Evolutionary conservation across 202 grass and related monocot genomes (phyloP), one percentile per base, ranked within the genome.

Genomic region (Zoysia matrella): DNA sequence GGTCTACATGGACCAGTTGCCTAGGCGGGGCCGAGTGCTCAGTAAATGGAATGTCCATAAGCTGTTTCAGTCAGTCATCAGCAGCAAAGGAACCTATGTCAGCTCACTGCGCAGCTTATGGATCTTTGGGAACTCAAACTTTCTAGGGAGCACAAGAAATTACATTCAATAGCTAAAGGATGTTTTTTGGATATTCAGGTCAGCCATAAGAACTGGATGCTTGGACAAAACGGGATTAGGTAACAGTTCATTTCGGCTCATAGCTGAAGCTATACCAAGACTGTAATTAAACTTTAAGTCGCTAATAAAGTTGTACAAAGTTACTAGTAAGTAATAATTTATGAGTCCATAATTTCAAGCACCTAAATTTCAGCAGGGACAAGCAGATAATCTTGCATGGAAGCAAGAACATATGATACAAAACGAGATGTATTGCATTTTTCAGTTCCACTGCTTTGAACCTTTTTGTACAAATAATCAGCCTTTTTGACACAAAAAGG

Each of bases 391-490:
- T 51, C 22, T 62, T 62, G 41, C 47, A 78, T 41, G 47, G n/a
- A 71, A 78, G 54, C 16, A 69, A 10, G 1, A 56, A 47, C 36
- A 30, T n/a, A 49, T 65, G 22, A 12, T 65, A 55, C 11, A 65
- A 52, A 53, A 36, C n/a, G 44, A 64, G 1, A 22, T 53, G 41
- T 39, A 52, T 65, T 72, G 16, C 68, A 42, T 6, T 65, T 79
- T 73, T 73, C 13, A 42, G 41, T 60, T 18, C 60, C 47, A 6
- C 39, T 45, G 52, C 44, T 30, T 68, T 11, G 3, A 67, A 1
- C 12, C 30, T 36, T 36, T 15, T 78, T 78, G 12, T 85, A 58
- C 22, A 79, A 48, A 53, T 73, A 67, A 79, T 11, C 60, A 78
- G 45, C 70, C 0, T 67, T 42, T 49, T 41, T 9, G 50, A 10